Base-by-base conservation (phyloP, 2,329 filamentous ascomycete genomes). In the Talaromyces sp. region DNA sequence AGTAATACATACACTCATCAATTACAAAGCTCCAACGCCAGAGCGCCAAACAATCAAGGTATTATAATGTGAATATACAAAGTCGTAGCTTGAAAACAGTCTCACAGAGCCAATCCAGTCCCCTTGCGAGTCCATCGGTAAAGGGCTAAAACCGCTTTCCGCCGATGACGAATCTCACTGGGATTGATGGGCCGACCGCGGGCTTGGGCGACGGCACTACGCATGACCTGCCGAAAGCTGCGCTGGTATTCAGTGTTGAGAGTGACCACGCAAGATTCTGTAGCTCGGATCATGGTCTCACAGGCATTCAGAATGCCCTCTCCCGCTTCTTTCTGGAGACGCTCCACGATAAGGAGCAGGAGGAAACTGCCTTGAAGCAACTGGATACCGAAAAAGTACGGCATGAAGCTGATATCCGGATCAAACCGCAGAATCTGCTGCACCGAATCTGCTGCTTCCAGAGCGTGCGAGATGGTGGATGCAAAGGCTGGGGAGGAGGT, bases 151-250 rank as follows among this genome's bases (percentile, higher is more conserved):
- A 96, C 86, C 66, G 96, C 91, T 53, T 92, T 85, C 53, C 92
- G 83, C 48, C 89, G 85, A 68, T 91, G 85, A 62, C 95, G 89
- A 67, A 94, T 90, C 73, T 96, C 91, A 57, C 87, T 87, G 44
- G 91, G 84, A 65, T 96, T 91, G 66, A 95, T 90, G 7, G 90
- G 87, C 45, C 91, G 85, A 27, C 91, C 92, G 45, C 89, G 86
- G 46, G 95, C 91, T 71, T 95, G 90, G 11, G 90, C 89, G 14
- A 97, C 81, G 27, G 92, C 91, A 55, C 89, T 93, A 45, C 91
- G 88, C 91, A 97, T 96, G 32, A 96, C 91, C 75, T 92, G 93
- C 63, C 91, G 89, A 77, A 97, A 96, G 74, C 95, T 96, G 63
- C 92, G 83, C 88, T 96, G 92, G 73, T 96, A 97, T 71, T 96